phyloP scores from a whole-genome alignment of 768 basidiomycete species.

The Mycena pura region DNA sequence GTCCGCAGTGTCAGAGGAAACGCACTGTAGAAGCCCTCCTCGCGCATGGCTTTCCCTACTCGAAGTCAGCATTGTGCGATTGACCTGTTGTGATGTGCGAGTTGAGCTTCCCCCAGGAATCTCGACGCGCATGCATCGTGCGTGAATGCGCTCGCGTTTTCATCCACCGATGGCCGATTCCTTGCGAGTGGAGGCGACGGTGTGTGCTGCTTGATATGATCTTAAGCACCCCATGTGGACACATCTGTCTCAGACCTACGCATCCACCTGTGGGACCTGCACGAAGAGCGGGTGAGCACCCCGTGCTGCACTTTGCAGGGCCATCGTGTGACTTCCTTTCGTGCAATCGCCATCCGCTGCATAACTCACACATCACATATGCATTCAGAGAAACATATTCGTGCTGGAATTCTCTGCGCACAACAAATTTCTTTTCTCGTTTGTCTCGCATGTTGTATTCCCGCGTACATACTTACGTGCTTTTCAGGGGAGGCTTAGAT shows the following conservation, averaged over 20 bases:
- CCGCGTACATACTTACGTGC: conserved; percentile 4
- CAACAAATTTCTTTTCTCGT: conserved; percentile 72
- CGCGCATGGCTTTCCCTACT: conserved; percentile 32
- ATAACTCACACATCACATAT: conserved; percentile 17
- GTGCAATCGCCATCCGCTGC: neutral
- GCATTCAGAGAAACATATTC: conserved; percentile 69
- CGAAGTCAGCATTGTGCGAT: conserved; percentile 19
- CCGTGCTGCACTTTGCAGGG: conserved; percentile 54
- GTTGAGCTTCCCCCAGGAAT: conserved; percentile 35
- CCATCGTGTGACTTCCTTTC: conserved; percentile 47
- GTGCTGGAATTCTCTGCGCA: conserved; percentile 72
- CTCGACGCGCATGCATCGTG: conserved; percentile 62
- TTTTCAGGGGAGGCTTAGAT: conserved; percentile 61
- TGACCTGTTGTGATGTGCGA: neutral
- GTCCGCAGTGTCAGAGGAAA: neutral
- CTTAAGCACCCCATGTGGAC: conserved; percentile 8
- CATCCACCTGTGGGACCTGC: conserved; percentile 70
- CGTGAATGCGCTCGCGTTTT: conserved; percentile 69
- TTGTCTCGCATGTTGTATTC: conserved; percentile 40
- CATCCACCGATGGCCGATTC: conserved; percentile 64
- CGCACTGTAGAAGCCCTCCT: conserved; percentile 23
- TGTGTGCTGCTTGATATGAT: conserved; percentile 37
- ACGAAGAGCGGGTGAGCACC: conserved; percentile 57
- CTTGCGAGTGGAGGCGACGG: conserved; percentile 76
- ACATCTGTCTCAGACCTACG: conserved; percentile 51